phyloP scores from a whole-genome alignment of 148 eudicot species.

The Dysphania ambrosioides region DNA sequence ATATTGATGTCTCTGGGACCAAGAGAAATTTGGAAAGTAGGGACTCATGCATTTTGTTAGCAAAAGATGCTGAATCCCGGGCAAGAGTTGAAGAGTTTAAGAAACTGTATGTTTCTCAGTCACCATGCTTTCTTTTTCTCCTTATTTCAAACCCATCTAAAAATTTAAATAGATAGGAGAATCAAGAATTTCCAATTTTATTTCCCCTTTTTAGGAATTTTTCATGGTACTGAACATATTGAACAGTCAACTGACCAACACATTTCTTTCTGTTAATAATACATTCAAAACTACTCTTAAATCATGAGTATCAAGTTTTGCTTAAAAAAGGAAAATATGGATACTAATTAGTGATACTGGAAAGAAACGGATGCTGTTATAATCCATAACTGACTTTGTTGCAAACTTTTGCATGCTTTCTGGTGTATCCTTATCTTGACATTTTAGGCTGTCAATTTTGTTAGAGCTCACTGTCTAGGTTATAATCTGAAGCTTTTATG shows the following conservation, averaged over 20 bases:
- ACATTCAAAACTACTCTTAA: background rate
- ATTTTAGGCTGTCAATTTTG: background rate
- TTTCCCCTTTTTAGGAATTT: background rate
- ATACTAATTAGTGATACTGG: background rate
- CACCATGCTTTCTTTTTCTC: background rate
- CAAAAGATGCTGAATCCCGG: slow-evolving; percentile 48
- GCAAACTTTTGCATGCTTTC: background rate
- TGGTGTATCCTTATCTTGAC: background rate
- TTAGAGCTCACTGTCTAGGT: background rate
- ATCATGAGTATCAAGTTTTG: background rate
- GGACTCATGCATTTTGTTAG: slow-evolving; percentile 50
- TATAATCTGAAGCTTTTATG: background rate
- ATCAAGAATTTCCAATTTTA: background rate
- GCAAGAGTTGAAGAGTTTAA: slow-evolving; percentile 54
- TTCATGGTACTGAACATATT: background rate
- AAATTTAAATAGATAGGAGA: background rate
- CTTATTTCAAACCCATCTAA: background rate
- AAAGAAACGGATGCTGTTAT: background rate
- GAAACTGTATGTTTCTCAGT: slow-evolving; percentile 51
- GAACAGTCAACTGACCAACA: background rate
- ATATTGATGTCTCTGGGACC: slow-evolving; percentile 28
- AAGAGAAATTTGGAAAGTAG: slow-evolving; percentile 53
- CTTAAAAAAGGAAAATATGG: background rate
- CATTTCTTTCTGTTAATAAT: background rate
- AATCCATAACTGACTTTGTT: background rate